A percentile compares a stretch with the other conserved stretches of the same genome.
Evolutionary conservation across 257 asterid genomes (phyloP).

Genomic region (Fraxinus americana): DNA sequence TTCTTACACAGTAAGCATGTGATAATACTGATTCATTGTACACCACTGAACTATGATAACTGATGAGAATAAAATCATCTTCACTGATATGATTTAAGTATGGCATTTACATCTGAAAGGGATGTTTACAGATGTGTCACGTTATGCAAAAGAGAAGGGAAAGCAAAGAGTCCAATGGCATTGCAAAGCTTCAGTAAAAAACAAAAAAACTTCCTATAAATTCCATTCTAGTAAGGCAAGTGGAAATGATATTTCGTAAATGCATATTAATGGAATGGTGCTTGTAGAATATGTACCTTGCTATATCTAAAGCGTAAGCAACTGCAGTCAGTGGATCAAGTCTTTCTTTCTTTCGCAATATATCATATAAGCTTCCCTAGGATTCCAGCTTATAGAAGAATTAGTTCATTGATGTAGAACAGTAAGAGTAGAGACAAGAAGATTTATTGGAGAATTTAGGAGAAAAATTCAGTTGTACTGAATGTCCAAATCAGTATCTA

Average conservation of each 20-base stretch:
- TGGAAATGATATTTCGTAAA: neutral
- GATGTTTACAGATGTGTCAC: neutral
- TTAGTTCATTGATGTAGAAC: neutral
- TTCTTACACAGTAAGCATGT: neutral
- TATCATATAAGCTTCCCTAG: constrained; percentile 65
- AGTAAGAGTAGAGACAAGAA: neutral
- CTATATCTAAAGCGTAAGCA: constrained; percentile 55
- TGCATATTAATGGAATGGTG: neutral
- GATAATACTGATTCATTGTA: neutral
- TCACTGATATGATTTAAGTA: neutral
- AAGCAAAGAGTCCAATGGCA: neutral
- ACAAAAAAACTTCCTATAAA: neutral
- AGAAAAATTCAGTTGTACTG: neutral
- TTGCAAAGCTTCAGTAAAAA: neutral
- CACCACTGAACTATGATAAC: too few relatives aligned
- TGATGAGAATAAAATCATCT: too few relatives aligned
- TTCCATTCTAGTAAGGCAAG: neutral
- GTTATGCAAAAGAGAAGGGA: neutral
- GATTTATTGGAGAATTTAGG: neutral
- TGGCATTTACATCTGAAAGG: neutral
- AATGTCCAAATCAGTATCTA: neutral
- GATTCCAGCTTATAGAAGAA: constrained; percentile 24
- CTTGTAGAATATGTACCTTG: constrained; percentile 38
- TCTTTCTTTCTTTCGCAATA: constrained; percentile 55
- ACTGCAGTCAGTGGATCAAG: constrained; percentile 50